Evolutionary conservation across 768 basidiomycete genomes (phyloP).

Genomic region (Agaricus blazei): DNA sequence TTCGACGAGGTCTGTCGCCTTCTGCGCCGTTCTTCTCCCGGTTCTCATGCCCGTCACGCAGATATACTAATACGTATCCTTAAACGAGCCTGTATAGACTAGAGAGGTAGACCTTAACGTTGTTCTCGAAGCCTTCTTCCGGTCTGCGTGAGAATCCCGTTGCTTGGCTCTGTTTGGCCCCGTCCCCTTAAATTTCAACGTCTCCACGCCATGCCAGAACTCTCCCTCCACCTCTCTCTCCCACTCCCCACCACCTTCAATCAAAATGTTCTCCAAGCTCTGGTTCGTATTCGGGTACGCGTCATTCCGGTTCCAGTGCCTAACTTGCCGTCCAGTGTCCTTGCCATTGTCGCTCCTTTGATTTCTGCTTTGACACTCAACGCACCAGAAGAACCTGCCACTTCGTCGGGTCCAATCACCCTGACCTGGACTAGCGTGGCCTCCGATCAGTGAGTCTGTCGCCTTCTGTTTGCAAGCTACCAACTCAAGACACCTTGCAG

Average conservation of each 20-base stretch:
- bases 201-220: background rate
- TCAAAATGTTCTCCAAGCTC: slow-evolving; percentile 47
- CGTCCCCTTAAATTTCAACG: slow-evolving; percentile 14
- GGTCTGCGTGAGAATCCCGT: slow-evolving; percentile 12
- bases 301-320: background rate
- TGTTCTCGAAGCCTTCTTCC: background rate
- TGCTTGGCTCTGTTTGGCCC: slow-evolving; percentile 11
- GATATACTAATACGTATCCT: background rate
- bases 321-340: slow-evolving; percentile 23
- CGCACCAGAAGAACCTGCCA: slow-evolving; percentile 26
- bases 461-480: background rate
- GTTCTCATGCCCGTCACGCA: background rate
- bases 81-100: no score
- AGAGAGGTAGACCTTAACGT: background rate
- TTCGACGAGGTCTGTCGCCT: slow-evolving; percentile 81
- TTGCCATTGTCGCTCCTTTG: slow-evolving; percentile 40
- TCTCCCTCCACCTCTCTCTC: slow-evolving; percentile 13
- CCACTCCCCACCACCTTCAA: slow-evolving; percentile 19
- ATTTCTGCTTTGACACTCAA: slow-evolving; percentile 44
- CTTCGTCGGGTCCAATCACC: slow-evolving; percentile 26
- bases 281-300: slow-evolving; percentile 25
- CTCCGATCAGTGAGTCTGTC: slow-evolving; percentile 36
- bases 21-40: background rate
- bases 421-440: slow-evolving; percentile 40
- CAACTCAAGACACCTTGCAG: slow-evolving; percentile 12